These are phyloP conservation scores for Ligustrum vulgare DNA, from an alignment of 257 asterid genomes.

Conservation along the genomic window DNA sequence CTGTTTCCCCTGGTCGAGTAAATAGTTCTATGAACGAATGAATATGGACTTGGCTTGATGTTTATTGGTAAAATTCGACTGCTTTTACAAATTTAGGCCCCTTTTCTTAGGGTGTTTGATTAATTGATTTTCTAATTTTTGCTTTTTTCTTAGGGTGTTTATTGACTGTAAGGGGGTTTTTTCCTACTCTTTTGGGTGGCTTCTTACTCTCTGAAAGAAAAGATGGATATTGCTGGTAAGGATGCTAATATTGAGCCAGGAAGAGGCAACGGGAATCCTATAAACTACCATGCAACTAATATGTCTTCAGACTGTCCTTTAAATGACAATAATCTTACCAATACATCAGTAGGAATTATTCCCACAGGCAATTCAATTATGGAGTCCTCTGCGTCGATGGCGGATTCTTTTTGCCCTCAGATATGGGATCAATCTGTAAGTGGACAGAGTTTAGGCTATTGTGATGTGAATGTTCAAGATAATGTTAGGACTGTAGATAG, in stretches of 20 bases:
- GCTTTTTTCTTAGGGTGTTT: conserved; percentile 27
- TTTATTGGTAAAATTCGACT: not conserved
- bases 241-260: conserved; percentile 44
- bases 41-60: not conserved
- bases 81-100: not conserved
- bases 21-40: not conserved
- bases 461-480: conserved; percentile 47
- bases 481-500: conserved; percentile 38
- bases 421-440: conserved; percentile 60
- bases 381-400: conserved; percentile 44
- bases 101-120: not conserved
- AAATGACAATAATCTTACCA: conserved; percentile 41
- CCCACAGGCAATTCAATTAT: conserved; percentile 40
- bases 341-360: conserved; percentile 48
- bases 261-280: conserved; percentile 41
- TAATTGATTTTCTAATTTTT: conserved; percentile 16
- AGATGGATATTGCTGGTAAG: conserved; percentile 53
- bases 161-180: conserved; percentile 24
- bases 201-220: conserved; percentile 18
- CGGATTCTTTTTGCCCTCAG: conserved; percentile 52
- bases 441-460: conserved; percentile 54
- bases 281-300: conserved; percentile 47
- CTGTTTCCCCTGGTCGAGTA: not conserved
- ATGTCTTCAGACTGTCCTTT: conserved; percentile 66
- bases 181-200: not conserved